Evolutionary conservation across 2,329 filamentous ascomycete species (phyloP), one percentile per base, ranked within the genome.

Genomic region (Mycosphaerelloides madeirae): DNA sequence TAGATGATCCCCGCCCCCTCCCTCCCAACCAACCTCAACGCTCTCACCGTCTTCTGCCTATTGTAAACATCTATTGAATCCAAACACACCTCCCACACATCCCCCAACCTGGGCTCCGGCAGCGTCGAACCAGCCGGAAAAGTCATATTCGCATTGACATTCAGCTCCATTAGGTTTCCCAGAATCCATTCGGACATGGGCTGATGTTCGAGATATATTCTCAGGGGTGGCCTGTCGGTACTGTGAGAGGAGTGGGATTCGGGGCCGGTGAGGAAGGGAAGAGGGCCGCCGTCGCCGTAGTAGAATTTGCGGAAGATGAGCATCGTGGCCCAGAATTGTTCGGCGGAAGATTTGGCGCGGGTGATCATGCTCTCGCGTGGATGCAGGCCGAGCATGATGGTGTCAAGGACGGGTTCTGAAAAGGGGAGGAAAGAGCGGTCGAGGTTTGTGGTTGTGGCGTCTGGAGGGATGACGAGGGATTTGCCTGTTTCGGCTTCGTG

Each of bases 221-320:
- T 42, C 8, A 44, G 18, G 52, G 28, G 28, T 11, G 16, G 15
- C 29, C n/a, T n/a, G n/a, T n/a, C n/a, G n/a, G n/a, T n/a, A n/a
- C n/a, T n/a, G n/a, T n/a, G n/a, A n/a, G n/a, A n/a, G n/a, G n/a
- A n/a, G n/a, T n/a, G n/a, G n/a, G n/a, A n/a, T n/a, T n/a, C n/a
- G 22, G 22, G 16, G 2, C 29, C 31, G 5, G 34, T 40, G 7
- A 40, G 32, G 9, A 34, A 42, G 9, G 41, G 45, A 6, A 42
- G 19, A n/a, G 18, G 28, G 2, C 38, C 39, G 18, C 41, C 43
- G 54, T 81, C 74, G 8, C 67, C 66, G 59, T 76, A 80, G 55
- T 79, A 72, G 55, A 75, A 72, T 12, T 77, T 78, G 33, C 80
- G 76, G 64, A 77, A 76, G 31, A 83, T 65, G 2, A 80, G 71